Percentiles rank a stretch among this genome's conserved stretches.
These are phyloP conservation scores for Apiospora malaysiana DNA, from an alignment of 2,329 filamentous ascomycete genomes.

Conservation along the genomic window DNA sequence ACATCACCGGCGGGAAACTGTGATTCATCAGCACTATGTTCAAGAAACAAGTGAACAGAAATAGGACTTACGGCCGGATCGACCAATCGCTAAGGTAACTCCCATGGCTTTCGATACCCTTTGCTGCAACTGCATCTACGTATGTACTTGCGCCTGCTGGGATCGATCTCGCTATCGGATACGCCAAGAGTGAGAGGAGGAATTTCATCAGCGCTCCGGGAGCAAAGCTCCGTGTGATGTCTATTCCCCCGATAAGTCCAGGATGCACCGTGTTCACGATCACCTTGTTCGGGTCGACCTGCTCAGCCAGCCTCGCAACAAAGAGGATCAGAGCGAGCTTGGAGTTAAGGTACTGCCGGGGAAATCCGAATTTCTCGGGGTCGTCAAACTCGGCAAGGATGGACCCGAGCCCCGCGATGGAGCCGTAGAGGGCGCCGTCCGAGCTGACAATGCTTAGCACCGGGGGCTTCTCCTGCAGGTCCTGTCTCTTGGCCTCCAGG, in stretches of 20 bases:
- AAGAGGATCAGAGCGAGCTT: constrained; percentile 5
- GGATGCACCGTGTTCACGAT: not conserved
- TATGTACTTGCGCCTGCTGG: constrained; percentile 17
- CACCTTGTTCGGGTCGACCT: constrained; percentile 5
- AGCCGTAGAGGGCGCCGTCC: constrained; percentile 2
- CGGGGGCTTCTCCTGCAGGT: constrained; percentile 21
- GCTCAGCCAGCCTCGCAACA: constrained; percentile 7
- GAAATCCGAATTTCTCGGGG: constrained; percentile 38
- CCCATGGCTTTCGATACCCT: constrained; percentile 10
- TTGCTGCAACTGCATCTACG: not conserved
- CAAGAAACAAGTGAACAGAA: not conserved
- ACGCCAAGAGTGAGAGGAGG: constrained; percentile 21
- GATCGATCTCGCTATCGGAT: constrained; percentile 17
- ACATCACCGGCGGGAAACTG: constrained; percentile 16
- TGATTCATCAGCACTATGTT: not conserved
- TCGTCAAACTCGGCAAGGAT: constrained; percentile 7
- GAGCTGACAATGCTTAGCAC: constrained; percentile 13
- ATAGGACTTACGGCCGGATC: constrained; percentile 9
- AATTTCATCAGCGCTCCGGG: not conserved
- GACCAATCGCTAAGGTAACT: constrained; percentile 16
- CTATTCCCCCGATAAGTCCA: not conserved
- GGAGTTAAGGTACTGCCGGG: not conserved
- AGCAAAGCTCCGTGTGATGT: not conserved
- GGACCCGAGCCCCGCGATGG: not conserved
- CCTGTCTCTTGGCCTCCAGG: constrained; percentile 31